Evolutionary conservation across 768 basidiomycete genomes (phyloP).

Genomic region (Tephrocybe rancida): DNA sequence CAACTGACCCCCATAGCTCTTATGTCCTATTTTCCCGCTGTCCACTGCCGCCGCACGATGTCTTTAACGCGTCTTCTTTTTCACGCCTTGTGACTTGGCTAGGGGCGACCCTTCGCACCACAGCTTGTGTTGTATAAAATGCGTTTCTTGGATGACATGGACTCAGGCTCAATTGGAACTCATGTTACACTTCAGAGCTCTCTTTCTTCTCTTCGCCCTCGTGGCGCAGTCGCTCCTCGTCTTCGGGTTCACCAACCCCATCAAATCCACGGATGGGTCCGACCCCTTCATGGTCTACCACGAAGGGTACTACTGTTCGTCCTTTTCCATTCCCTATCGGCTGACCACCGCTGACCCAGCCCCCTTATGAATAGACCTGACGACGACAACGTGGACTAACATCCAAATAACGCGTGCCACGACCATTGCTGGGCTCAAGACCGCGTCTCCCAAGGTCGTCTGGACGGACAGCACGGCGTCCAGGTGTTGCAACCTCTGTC

Average conservation of each 20-base stretch:
- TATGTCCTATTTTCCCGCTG: background rate
- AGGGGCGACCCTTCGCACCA: background rate
- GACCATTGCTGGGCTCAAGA: constrained; percentile 34
- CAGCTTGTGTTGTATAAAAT: too few species aligned
- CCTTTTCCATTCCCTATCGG: background rate
- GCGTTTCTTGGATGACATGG: too few species aligned
- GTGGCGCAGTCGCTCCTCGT: constrained; percentile 12
- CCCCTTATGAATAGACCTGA: constrained; percentile 19
- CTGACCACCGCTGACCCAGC: background rate
- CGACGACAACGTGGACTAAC: constrained; percentile 31
- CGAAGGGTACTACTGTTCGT: constrained; percentile 31
- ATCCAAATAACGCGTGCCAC: constrained; percentile 32
- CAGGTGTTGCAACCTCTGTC: constrained; percentile 32
- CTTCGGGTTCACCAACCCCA: constrained; percentile 26
- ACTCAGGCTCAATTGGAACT: background rate
- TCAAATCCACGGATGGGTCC: constrained; percentile 28
- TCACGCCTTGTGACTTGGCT: background rate
- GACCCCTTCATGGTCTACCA: constrained; percentile 33
- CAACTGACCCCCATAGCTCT: constrained; percentile 2
- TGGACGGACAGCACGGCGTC: constrained; percentile 31
- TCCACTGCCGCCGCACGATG: too few species aligned
- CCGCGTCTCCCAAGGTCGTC: constrained; percentile 32
- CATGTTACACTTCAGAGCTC: constrained; percentile 5
- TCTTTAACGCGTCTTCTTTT: background rate
- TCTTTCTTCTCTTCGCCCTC: constrained; percentile 13